Base-by-base conservation (phyloP, 257 asterid genomes). In the Schizonepeta tenuifolia region DNA sequence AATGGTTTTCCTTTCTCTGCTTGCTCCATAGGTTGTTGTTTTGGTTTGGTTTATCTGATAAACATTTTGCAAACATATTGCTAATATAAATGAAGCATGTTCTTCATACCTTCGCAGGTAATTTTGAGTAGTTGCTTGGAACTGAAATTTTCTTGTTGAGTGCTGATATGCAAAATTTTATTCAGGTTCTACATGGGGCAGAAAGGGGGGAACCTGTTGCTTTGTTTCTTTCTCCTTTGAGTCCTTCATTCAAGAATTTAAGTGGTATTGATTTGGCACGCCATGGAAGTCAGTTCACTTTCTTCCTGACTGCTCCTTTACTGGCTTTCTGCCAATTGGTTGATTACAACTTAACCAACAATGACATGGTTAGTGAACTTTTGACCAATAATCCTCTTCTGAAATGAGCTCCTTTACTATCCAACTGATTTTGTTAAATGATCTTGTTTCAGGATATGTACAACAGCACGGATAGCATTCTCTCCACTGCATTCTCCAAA, bases 171-270 rank as follows among this genome's bases (percentile, higher is more conserved):
- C 59, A 9, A 36, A 40, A 69, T 75, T 56, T 63, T 73, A 54
- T 79, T 75, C 93, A 94, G 99, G 93, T 87, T 82, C 77, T 94
- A 71, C 96, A 84, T 62, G 98, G 99, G 67, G 92, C 90, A 43
- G 99, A 94, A 83, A 82, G 88, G 83, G 97, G 96, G 69, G 99
- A 94, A 85, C 75, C 91, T 76, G 82, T 80, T 77, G 96, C 98
- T 54, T 72, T 91, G 65, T 86, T 94, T 87, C 98, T 94, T 53
- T 94, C 99, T 69, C 98, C 97, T 40, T 78, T 82, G 82, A 85
- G 74, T 77, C 91, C 98, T 67, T 89, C 95, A 59, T 81, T 72
- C 87, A 94, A 85, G 89, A 85, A 82, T 58, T 84, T 72, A 65
- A 78, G 79, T 60, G 84, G 65, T 21, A 17, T 76, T 78, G 93